A percentile compares a stretch with the other conserved stretches of the same genome.
Conservation (phyloP, 2,329 filamentous ascomycete species). For the Bipolaris gigantea region DNA sequence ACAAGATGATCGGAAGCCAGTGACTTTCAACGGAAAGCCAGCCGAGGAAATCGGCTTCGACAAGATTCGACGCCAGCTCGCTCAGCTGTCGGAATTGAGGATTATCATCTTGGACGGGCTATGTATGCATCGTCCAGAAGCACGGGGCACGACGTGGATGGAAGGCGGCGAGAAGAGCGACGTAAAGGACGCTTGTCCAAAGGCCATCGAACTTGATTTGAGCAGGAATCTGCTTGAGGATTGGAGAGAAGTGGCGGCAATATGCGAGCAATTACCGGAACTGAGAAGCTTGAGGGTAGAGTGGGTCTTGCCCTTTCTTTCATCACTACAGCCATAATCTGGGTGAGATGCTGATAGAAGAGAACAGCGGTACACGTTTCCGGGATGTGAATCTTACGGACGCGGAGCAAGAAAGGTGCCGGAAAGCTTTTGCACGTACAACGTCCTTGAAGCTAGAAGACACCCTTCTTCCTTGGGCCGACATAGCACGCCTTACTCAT, state of each 20-base stretch:
- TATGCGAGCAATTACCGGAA: constrained; percentile 70
- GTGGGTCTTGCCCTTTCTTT: constrained; percentile 52
- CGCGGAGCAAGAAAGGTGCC: constrained; percentile 26
- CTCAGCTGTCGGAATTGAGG: constrained; percentile 74
- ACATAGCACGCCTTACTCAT: constrained; percentile 46
- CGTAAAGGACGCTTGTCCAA: constrained; percentile 61
- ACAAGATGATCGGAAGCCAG: constrained; percentile 49
- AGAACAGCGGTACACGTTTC: constrained; percentile 72
- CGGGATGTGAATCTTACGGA: constrained; percentile 36
- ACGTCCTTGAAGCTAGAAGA: constrained; percentile 54
- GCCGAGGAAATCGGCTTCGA: constrained; percentile 95
- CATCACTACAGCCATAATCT: not conserved
- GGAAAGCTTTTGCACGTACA: constrained; percentile 42
- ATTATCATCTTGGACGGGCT: constrained; percentile 82
- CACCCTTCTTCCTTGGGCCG: constrained; percentile 47
- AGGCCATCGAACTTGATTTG: constrained; percentile 74
- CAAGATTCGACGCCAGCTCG: constrained; percentile 80
- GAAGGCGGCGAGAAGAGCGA: constrained; percentile 40
- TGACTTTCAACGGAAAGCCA: constrained; percentile 77
- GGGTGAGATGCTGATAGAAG: constrained; percentile 1
- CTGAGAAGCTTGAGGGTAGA: constrained; percentile 70
- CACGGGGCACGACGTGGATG: constrained; percentile 25
- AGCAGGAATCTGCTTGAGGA: constrained; percentile 78
- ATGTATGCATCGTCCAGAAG: constrained; percentile 55
- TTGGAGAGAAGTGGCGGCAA: constrained; percentile 66